These are phyloP conservation scores for Kwoniella heveanensis DNA, from an alignment of 768 basidiomycete species.

Conservation along the genomic window DNA sequence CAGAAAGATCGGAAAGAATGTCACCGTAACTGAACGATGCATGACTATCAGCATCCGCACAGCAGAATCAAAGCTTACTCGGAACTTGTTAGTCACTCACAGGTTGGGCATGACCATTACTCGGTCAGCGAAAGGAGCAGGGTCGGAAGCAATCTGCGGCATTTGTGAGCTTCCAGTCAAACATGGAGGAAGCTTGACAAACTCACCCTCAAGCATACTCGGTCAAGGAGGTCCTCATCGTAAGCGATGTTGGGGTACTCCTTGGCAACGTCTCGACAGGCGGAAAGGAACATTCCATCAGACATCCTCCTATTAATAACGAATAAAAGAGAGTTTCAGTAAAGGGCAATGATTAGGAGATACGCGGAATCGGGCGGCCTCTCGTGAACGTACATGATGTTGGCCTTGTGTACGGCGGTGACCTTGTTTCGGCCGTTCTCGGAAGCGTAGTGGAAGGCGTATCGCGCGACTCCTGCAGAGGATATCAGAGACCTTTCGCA, in stretches of 20 bases:
- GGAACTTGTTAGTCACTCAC: too few relatives aligned
- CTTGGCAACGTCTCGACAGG: slow-evolving; percentile 92
- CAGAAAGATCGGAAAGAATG: slow-evolving; percentile 97
- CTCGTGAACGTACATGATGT: slow-evolving; percentile 84
- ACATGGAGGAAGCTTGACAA: background rate
- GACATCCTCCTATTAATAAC: slow-evolving; percentile 85
- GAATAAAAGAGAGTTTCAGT: too few relatives aligned
- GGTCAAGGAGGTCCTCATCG: slow-evolving; percentile 95
- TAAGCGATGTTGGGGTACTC: slow-evolving; percentile 91
- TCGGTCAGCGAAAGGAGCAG: slow-evolving; percentile 85
- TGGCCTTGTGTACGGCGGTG: slow-evolving; percentile 98
- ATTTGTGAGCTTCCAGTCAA: background rate
- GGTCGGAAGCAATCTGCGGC: slow-evolving; percentile 82
- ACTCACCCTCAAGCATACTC: slow-evolving; percentile 85
- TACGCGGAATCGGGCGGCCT: too few relatives aligned
- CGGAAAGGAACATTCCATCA: slow-evolving; percentile 98
- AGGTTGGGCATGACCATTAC: slow-evolving; percentile 99
- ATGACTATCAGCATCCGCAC: too few relatives aligned
- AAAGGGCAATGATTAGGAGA: too few relatives aligned
- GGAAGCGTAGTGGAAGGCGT: slow-evolving; percentile 97
- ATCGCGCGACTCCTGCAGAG: slow-evolving; percentile 71
- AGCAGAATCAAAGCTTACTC: too few relatives aligned
- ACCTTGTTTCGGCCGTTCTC: slow-evolving; percentile 83
- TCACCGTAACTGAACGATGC: slow-evolving; percentile 61
- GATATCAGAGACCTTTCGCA: background rate